These are phyloP conservation scores for Aquilaria sinensis DNA, from an alignment of 345 rosid species.

Conservation along the genomic window DNA sequence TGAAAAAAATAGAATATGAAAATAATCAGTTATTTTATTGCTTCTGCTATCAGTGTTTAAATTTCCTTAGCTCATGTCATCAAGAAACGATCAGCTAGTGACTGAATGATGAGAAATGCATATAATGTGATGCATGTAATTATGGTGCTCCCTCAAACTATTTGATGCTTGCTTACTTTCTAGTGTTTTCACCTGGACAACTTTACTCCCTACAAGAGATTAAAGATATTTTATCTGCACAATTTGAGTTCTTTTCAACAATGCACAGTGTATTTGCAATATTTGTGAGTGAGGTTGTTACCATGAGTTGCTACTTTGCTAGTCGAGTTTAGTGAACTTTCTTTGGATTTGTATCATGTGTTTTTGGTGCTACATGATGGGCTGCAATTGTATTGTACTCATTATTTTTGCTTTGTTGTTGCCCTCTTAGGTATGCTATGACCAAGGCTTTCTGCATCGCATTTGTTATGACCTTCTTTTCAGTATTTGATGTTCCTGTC, in stretches of 20 bases:
- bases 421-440: constrained; percentile 61
- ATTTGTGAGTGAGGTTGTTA: neutral
- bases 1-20: too few relatives aligned
- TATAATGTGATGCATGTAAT: too few relatives aligned
- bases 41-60: neutral
- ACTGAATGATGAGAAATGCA: too few relatives aligned
- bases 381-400: neutral
- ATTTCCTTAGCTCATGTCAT: too few relatives aligned
- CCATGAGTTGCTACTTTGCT: neutral
- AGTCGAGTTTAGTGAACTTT: neutral
- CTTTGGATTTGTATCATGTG: neutral
- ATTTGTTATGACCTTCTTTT: constrained; percentile 76
- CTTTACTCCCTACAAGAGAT: too few relatives aligned
- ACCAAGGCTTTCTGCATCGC: constrained; percentile 73
- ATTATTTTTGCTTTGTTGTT: constrained; percentile 7
- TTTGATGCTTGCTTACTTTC: too few relatives aligned
- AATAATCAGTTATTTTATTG: neutral
- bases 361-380: neutral
- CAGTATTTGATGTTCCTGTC: constrained; percentile 73
- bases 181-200: too few relatives aligned
- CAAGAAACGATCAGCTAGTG: too few relatives aligned
- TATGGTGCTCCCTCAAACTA: too few relatives aligned
- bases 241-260: too few relatives aligned
- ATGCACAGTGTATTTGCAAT: neutral
- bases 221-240: too few relatives aligned